Conservation (phyloP, 1,284 basidiomycete species). For the Cutaneotrichosporon sp. region DNA sequence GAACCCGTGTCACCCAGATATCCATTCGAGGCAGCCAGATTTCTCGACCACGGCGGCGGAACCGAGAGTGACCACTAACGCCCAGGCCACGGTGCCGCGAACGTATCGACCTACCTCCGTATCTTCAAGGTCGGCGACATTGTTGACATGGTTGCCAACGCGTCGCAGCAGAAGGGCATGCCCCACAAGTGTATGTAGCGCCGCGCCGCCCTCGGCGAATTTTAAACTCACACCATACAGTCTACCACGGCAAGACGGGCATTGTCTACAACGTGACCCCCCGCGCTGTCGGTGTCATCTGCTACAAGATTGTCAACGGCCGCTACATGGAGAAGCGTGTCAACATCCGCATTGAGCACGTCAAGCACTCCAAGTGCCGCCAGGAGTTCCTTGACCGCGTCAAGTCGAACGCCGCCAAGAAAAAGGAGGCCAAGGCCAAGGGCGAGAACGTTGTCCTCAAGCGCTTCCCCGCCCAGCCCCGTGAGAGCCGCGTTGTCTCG, state of each 20-base stretch:
- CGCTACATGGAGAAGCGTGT: slow-evolving; percentile 99
- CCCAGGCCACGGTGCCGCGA: slow-evolving; percentile 82
- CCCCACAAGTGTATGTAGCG: slow-evolving; percentile 74
- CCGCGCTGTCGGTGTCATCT: slow-evolving; percentile 89
- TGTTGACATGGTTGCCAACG: slow-evolving; percentile 99
- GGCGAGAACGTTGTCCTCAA: slow-evolving; percentile 85
- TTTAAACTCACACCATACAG: slow-evolving; percentile 10
- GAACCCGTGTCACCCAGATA: neutral
- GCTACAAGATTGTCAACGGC: slow-evolving; percentile 98
- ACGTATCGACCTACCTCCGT: slow-evolving; percentile 87
- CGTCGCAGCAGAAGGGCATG: slow-evolving; percentile 99
- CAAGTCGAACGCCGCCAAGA: slow-evolving; percentile 82
- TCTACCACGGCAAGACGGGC: slow-evolving; percentile 64
- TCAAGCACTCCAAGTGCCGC: slow-evolving; percentile 96
- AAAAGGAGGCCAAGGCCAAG: slow-evolving; percentile 77
- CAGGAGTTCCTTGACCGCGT: slow-evolving; percentile 98
- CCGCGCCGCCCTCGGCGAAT: neutral
- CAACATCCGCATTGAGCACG: slow-evolving; percentile 97
- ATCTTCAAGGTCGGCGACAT: slow-evolving; percentile 96
- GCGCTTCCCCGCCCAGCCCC: slow-evolving; percentile 79
- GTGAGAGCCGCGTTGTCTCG: slow-evolving; percentile 73
- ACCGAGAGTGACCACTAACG: slow-evolving; percentile 4
- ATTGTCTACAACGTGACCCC: slow-evolving; percentile 98
- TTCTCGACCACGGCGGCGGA: no score
- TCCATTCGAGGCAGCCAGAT: no score